Conservation (phyloP, 306 rosid species). For the Carpinus viminea region DNA sequence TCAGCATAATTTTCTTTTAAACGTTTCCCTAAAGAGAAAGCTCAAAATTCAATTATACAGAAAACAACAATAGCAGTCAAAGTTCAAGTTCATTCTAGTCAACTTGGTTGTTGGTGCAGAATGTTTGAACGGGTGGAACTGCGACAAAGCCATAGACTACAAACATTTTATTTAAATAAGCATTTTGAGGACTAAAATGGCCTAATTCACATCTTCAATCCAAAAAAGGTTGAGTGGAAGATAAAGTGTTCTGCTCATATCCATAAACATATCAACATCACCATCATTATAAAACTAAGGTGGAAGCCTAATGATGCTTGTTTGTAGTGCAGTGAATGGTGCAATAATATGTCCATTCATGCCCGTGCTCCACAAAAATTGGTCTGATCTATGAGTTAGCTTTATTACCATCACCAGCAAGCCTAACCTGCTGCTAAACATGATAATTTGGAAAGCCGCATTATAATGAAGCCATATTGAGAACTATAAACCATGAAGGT, state of each 20-base stretch:
- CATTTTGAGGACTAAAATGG: neutral
- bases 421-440: neutral
- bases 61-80: neutral
- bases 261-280: neutral
- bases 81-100: neutral
- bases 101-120: neutral
- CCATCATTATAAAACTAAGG: neutral
- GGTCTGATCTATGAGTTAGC: neutral
- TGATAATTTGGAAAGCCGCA: neutral
- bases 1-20: neutral
- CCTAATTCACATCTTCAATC: neutral
- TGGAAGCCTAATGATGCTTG: neutral
- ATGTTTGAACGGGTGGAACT: neutral
- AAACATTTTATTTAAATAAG: neutral
- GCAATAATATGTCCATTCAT: neutral
- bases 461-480: neutral
- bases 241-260: neutral
- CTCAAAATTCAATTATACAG: neutral
- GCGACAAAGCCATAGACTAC: neutral
- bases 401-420: neutral
- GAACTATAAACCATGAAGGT: neutral
- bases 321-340: neutral
- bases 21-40: neutral
- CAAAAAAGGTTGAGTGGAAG: neutral
- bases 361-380: neutral